Conservation (phyloP, 2,329 filamentous ascomycete species). For the Cryphonectria naterciae region DNA sequence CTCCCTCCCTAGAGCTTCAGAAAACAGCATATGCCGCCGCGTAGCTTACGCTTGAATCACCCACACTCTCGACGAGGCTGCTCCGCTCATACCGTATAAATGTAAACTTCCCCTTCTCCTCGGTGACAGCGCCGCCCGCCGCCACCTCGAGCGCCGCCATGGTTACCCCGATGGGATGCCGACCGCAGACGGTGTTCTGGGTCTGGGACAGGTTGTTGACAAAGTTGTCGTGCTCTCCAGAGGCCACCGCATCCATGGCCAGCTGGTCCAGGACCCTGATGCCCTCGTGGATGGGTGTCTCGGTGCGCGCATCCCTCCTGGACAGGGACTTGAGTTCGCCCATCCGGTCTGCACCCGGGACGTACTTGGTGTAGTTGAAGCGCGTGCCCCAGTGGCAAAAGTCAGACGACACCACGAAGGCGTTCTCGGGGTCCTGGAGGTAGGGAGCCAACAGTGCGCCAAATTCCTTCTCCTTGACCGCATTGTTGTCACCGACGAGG, state of each 20-base stretch:
- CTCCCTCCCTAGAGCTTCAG: slow-evolving; percentile 39
- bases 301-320: slow-evolving; percentile 38
- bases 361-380: slow-evolving; percentile 84
- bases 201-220: slow-evolving; percentile 71
- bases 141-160: slow-evolving; percentile 80
- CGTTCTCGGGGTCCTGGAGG: slow-evolving; percentile 72
- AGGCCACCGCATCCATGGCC: slow-evolving; percentile 84
- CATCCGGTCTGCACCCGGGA: slow-evolving; percentile 49
- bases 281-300: slow-evolving; percentile 75
- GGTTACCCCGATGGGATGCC: slow-evolving; percentile 90
- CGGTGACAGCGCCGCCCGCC: slow-evolving; percentile 44
- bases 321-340: slow-evolving; percentile 46
- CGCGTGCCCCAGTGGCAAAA: slow-evolving; percentile 94
- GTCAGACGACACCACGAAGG: slow-evolving; percentile 90
- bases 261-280: slow-evolving; percentile 79
- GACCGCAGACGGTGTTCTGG: slow-evolving; percentile 89
- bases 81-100: slow-evolving; percentile 90
- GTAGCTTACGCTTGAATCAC: slow-evolving; percentile 91
- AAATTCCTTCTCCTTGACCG: slow-evolving; percentile 66
- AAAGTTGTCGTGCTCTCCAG: slow-evolving; percentile 73
- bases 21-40: slow-evolving; percentile 86
- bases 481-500: slow-evolving; percentile 76
- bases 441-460: slow-evolving; percentile 78
- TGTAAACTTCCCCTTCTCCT: slow-evolving; percentile 63
- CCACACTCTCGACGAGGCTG: slow-evolving; percentile 67